A percentile compares a stretch with the other conserved stretches of the same genome.
These are phyloP conservation scores for Paragyromitra xinjiangensis DNA, from an alignment of 495 filamentous ascomycete species.

Conservation along the genomic window DNA sequence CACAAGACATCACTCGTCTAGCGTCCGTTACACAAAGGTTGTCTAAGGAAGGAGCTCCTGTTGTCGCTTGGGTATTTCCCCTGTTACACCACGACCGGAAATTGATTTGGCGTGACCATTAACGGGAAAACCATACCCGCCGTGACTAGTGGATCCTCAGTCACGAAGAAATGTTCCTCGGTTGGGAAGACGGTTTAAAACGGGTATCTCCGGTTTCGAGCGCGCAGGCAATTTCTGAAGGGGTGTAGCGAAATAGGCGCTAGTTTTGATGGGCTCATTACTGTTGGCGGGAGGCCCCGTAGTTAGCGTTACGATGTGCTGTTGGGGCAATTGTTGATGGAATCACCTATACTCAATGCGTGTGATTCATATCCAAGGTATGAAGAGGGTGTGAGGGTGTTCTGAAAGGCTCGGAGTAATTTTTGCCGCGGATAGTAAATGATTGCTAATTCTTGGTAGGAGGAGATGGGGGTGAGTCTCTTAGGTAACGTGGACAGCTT, in stretches of 20 bases:
- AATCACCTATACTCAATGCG: not conserved
- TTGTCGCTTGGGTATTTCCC: not conserved
- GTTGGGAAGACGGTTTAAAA: not conserved
- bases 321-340: not conserved
- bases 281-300: not conserved
- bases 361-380: not conserved
- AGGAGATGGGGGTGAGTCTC: not conserved
- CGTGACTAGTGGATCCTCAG: not conserved
- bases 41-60: not conserved
- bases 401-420: not conserved
- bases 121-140: not conserved
- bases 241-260: not conserved
- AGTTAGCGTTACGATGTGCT: not conserved
- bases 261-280: not conserved
- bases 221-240: not conserved
- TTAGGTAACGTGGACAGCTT: not conserved
- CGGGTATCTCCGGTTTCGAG: slow-evolving; percentile 1
- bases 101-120: not conserved
- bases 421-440: not conserved
- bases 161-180: not conserved
- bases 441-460: not conserved
- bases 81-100: not conserved
- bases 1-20: slow-evolving; percentile 1
- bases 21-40: not conserved
- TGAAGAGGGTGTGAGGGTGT: not conserved